Evolutionary conservation across 768 basidiomycete genomes (phyloP), one percentile per base, ranked within the genome.

Genomic region (Hortiboletus campestris): DNA sequence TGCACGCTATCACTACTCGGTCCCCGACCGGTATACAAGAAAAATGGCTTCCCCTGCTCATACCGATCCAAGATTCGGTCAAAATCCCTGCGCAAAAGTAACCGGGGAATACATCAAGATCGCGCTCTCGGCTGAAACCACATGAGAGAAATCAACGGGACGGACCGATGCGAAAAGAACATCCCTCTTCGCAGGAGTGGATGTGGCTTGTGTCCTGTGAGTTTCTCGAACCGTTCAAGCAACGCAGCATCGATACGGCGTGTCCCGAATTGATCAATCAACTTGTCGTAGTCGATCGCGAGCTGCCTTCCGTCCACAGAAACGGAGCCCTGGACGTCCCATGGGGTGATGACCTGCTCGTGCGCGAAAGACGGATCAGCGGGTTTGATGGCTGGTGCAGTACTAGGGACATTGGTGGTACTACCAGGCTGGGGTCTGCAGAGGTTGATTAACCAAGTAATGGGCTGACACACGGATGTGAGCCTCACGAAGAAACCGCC

Each of bases 1-100:
- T 99, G 97, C 88, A 98, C 89, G 67, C 93, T 95, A 68, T 92
- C 92, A 66, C 92, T 96, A 60, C 91, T 93, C 19, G 97, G 97
- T 12, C 97, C 97, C 55, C 97, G 84, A 32, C 97, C 97, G 1
- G 97, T 99, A 73, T 99, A 99, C 59, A 99, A 75, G 78, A 91
- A 99, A 76, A 98, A 98, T 3, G 95, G 97, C 71, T 98, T 97
- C 16, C 91, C 88, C 67, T 96, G 89, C 72, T 98, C 96, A 72
- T 91, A 98, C 58, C 94, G 87, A 72, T 97, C 94, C 55, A 99
- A 76, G 51, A 99, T 97, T 63, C 84, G 84, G 74, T 94, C 88
- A 63, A 99, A 86, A 51, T 99, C 97, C 50, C 95, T 98, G 56
- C 17, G 2, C 38, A 22, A 45, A 36, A 29, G 20, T 2, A 38